Base-by-base conservation (phyloP, 2,329 filamentous ascomycete species). In the Bipolaris gigantea region DNA sequence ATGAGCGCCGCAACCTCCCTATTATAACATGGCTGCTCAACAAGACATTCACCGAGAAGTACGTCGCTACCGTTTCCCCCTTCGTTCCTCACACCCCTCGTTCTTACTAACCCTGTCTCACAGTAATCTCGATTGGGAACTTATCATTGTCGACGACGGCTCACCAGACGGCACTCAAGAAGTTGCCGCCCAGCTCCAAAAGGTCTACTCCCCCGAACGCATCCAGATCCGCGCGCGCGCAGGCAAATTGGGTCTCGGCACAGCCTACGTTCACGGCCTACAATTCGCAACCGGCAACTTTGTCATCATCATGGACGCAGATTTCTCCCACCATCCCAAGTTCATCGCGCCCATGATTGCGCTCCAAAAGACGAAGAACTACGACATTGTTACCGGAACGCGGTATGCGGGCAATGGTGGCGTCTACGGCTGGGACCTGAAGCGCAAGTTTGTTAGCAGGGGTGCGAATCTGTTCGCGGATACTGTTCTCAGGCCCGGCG, bases 231-330 rank as follows among this genome's bases (percentile, higher is more conserved):
- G 94, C 78, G 85, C 91, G 21, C 92, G 95, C 70, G 84, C 90
- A 38, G 95, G 95, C 73, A 99, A 97, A 80, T 89, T 97, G 35
- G 93, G 93, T n/a, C 88, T 97, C 45, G 93, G 93, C 65, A 97
- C 93, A 2, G 93, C 93, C 44, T 97, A 97, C 79, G 90, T 97
- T 35, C 92, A 97, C 77, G 93, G 93, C 48, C 83, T 99, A 56
- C 85, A 96, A 75, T 97, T 89, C 73, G 89, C 84, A 21, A 92
- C 87, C 19, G 94, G 94, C 69, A 97, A 95, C 83, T 97, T 87
- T 73, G 90, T 99, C 73, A 90, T 99, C 81, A 99, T 99, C 83
- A 99, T 99, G 94, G 94, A 99, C 81, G 94, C 95, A 77, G 94
- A 99, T 79, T 99, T 99, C 83, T 91, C 86, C 67, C 94, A 99